Evolutionary conservation across 179 eudicot species (phyloP), one percentile per base, ranked within the genome.

Genomic region (Sideroxylon spinosum): DNA sequence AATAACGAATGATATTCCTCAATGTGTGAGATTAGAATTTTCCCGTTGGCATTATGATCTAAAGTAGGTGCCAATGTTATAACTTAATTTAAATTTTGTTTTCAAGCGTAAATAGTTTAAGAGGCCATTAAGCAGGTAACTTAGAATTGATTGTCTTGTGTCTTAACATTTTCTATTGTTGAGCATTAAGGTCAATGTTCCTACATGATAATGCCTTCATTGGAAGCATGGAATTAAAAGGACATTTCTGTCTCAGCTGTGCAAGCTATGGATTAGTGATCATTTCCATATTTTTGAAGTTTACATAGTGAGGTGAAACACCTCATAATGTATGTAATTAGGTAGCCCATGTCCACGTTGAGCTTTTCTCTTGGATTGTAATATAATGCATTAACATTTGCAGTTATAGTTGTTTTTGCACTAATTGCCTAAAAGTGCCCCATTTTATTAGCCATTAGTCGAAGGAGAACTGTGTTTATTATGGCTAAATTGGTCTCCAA

Each of bases 191-290:
- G 25, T 11, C 49, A 44, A n/a, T 48, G 13, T 10, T 44, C 16
- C 52, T 6, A 69, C 16, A 69, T 46, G 16, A 56, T 11, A 48
- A 69, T 48, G 29, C 22, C 29, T 48, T 48, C 12, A 0, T 9
- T n/a, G 73, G 71, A 68, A 5, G 73, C 73, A 68, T 68, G 73
- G 46, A 68, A 46, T 68, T 68, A n/a, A 46, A 44, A 8, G 66
- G 66, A 62, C 29, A 62, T 28, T 28, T 12, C 44, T 65, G 68
- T 28, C 68, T 20, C 28, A 46, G 11, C 17, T 70, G 7, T 5
- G 20, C 9, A 11, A 71, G 32, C 52, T 5, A 23, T 71, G 75
- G 60, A 71, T 71, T 22, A 14, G 29, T 49, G 7, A 10, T 14
- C 44, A 49, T 71, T 44, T 52, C 22, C 4, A 71, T 23, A 52